Percentiles rank a stretch among this genome's conserved stretches.
Conservation (phyloP, 495 filamentous ascomycete genomes). For the Oidiodendron maius region DNA sequence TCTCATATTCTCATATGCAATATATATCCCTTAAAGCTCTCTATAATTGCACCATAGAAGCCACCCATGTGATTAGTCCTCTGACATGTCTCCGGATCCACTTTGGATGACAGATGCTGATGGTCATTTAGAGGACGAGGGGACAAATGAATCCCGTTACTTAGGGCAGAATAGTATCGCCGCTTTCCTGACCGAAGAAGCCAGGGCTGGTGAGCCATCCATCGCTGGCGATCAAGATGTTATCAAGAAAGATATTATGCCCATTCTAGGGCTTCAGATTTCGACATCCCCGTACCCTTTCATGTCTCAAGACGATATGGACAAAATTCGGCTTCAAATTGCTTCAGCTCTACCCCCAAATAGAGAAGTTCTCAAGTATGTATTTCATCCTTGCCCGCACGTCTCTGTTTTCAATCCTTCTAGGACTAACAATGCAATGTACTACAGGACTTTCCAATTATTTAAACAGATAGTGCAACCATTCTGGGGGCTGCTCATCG, state of each 20-base stretch:
- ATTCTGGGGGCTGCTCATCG: slow-evolving; percentile 72
- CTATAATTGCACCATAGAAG: too few species aligned
- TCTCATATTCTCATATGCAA: too few species aligned
- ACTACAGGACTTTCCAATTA: slow-evolving; percentile 60
- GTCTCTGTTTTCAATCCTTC: background rate
- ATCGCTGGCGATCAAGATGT: slow-evolving; percentile 31
- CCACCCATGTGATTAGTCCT: too few species aligned
- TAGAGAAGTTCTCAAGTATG: slow-evolving; percentile 52
- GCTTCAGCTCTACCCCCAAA: slow-evolving; percentile 58
- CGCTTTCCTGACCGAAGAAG: slow-evolving; percentile 59
- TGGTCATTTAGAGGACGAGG: slow-evolving; percentile 40
- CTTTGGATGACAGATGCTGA: too few species aligned
- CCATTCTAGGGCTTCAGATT: slow-evolving; percentile 76
- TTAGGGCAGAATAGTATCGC: slow-evolving; percentile 61
- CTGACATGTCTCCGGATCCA: too few species aligned
- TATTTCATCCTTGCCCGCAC: background rate
- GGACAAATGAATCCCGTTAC: slow-evolving; percentile 58
- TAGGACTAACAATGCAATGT: slow-evolving; percentile 4
- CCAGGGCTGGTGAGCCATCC: slow-evolving; percentile 25
- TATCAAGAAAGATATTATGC: slow-evolving; percentile 61
- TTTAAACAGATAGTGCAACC: slow-evolving; percentile 75
- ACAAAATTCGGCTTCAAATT: slow-evolving; percentile 66
- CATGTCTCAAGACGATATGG: slow-evolving; percentile 66
- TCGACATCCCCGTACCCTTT: slow-evolving; percentile 79
- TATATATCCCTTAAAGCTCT: too few species aligned